phyloP scores from a whole-genome alignment of 805 yeast genomes.

The Lachancea lanzarotensis region DNA sequence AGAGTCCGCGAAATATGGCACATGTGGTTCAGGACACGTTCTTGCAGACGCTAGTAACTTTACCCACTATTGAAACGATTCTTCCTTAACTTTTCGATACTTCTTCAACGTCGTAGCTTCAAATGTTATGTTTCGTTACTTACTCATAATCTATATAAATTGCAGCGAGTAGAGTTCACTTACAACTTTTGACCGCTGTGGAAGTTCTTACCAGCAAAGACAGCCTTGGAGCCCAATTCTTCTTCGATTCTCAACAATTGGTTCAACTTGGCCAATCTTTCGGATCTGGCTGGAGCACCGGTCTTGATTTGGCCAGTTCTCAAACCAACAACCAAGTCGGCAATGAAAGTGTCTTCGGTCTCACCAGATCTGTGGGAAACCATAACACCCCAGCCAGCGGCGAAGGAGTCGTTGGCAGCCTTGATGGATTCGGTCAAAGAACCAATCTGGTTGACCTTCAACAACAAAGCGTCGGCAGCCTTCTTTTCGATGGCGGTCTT shows the following conservation, averaged over 20 bases:
- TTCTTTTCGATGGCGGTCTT: slow-evolving; percentile 94
- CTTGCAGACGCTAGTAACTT: no score
- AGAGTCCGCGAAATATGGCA: no score
- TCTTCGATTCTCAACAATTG: slow-evolving; percentile 98
- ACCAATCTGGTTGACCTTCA: slow-evolving; percentile 99
- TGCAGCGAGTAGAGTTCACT: slow-evolving; percentile 10
- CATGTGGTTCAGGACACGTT: no score
- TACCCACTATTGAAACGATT: no score
- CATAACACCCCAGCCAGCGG: slow-evolving; percentile 99
- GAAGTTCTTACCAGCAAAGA: slow-evolving; percentile 92
- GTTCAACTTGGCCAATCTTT: slow-evolving; percentile 98
- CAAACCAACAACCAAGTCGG: slow-evolving; percentile 95
- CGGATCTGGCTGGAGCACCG: slow-evolving; percentile 99
- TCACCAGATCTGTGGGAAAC: slow-evolving; percentile 99
- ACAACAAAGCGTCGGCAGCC: slow-evolving; percentile 87
- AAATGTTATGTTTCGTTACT: slow-evolving; percentile 8
- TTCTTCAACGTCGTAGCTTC: background rate
- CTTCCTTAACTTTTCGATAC: background rate
- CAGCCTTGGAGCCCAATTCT: slow-evolving; percentile 95
- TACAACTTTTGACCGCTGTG: slow-evolving; percentile 45
- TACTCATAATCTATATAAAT: slow-evolving; percentile 7
- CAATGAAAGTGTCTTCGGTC: slow-evolving; percentile 97
- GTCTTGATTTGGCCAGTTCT: slow-evolving; percentile 99
- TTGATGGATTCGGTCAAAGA: slow-evolving; percentile 90
- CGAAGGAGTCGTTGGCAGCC: slow-evolving; percentile 93